phyloP scores from a whole-genome alignment of 148 eudicot species.

The Vaccinium macrocarpon region DNA sequence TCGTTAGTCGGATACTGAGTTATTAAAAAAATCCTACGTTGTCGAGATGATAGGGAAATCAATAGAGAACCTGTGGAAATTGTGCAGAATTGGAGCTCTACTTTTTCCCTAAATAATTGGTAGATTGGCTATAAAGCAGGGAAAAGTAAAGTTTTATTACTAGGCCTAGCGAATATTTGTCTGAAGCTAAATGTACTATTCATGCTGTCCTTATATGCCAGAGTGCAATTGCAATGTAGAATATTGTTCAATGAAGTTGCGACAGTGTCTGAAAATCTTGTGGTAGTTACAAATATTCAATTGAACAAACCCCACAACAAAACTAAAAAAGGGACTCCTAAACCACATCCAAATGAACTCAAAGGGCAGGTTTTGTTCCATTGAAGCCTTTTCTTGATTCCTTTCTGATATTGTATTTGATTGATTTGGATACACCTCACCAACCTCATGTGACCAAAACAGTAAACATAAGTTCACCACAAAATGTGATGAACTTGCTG shows the following conservation, averaged over 20 bases:
- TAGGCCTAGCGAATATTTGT: not conserved
- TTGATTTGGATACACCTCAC: not conserved
- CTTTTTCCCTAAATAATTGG: not conserved
- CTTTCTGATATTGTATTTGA: not conserved
- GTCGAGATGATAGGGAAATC: not conserved
- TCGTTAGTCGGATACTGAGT: no score
- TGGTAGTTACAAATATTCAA: not conserved
- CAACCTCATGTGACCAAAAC: not conserved
- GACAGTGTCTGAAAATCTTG: not conserved
- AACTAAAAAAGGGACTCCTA: not conserved
- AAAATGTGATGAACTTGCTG: not conserved
- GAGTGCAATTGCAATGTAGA: not conserved
- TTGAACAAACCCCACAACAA: not conserved
- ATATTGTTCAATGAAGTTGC: no score
- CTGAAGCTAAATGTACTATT: not conserved
- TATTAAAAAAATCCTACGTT: no score
- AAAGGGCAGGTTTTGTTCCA: constrained; percentile 1
- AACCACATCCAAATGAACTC: not conserved
- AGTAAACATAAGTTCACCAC: not conserved
- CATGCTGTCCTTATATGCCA: not conserved
- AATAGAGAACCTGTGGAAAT: not conserved
- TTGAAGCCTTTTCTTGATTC: not conserved
- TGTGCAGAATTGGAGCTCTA: not conserved
- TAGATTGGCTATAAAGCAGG: not conserved
- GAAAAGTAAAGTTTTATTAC: not conserved